Evolutionary conservation across 2,329 filamentous ascomycete genomes (phyloP), one percentile per base, ranked within the genome.

Genomic region (Mycosphaerelloides madeirae): DNA sequence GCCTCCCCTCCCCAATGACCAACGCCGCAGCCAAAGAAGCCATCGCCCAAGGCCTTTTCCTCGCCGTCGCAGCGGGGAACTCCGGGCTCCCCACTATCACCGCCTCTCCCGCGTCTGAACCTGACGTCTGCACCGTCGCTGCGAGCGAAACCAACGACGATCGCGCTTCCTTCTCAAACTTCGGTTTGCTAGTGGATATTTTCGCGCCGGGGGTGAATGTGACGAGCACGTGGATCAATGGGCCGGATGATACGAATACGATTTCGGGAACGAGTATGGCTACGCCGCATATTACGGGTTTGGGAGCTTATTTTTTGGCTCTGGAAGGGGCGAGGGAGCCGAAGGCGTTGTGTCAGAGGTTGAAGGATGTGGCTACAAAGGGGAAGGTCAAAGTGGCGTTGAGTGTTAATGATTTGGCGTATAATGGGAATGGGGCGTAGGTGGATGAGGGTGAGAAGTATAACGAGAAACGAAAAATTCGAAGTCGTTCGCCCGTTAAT

Each of bases 301-400:
- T 87, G 3, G 80, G 79, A 12, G 81, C 81, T 20, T 87, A 86
- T 65, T 67, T 87, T 25, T 80, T 86, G 69, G 65, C 65, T n/a
- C 63, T 76, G 11, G 68, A 75, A 45, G 64, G 64, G 1, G 61
- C 68, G 46, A 62, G 48, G 38, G 68, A 65, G n/a, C 73, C 77
- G 1, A 61, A 28, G 3, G 48, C 38, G 11, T 71, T 81, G 16
- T 72, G 70, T 56, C 38, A 60, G 42, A 71, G 72, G 54, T 71
- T 81, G 52, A 59, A 65, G 53, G 57, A 61, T 38, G 65, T 73
- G 25, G 64, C 68, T 29, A 66, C 66, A 46, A 68, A 65, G 49
- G 65, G 65, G 44, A 64, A 64, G 46, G 15, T 53, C 9, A 13
- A 14, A 3, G 29, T 22, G 15, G 13, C 35, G 18, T 25, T 69